Evolutionary conservation across 192 early-diverging fungal genomes (phyloP), one percentile per base, ranked within the genome.

Genomic region (Mortierella alpina): DNA sequence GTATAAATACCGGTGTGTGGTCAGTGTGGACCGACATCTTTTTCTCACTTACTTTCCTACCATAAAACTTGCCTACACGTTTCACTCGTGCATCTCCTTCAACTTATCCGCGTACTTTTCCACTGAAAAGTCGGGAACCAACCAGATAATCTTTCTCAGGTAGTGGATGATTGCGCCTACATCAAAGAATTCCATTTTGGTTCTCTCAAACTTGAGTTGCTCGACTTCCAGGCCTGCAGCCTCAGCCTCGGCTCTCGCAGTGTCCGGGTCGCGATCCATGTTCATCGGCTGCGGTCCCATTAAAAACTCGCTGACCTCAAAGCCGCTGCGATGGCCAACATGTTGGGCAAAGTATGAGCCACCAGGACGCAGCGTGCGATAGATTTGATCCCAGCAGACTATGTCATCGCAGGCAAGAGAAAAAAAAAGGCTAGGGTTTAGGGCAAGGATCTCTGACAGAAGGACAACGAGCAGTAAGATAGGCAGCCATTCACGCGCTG

Each of bases 61-160:
- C n/a, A n/a, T n/a, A n/a, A n/a, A n/a, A n/a, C n/a, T n/a, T n/a
- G n/a, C n/a, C n/a, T n/a, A n/a, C n/a, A n/a, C n/a, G n/a, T n/a
- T n/a, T n/a, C n/a, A 39, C 40, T 80, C 50, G 46, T 80, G 77
- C 51, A 80, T 55, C 46, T 48, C 62, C n/a, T 48, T 47, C 20
- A 80, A 48, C 63, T 80, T 63, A n/a, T 70, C 63, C 47, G 52
- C 53, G 53, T 72, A 80, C 52, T 80, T 80, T 53, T 80, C 77
- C 14, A 80, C 70, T 15, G 77, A 59, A 42, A 80, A 80, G 9
- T 58, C 77, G 18, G 70, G 69, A 11, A 80, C 60, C 20, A 72
- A 53, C 69, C 77, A 80, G 46, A 71, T 70, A 20, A 68, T 49
- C 23, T 65, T 71, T 63, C 65, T 80, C 50, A 80, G 58, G 48